Conservation (phyloP, 2,329 filamentous ascomycete species). For the Fusarium siculi region DNA sequence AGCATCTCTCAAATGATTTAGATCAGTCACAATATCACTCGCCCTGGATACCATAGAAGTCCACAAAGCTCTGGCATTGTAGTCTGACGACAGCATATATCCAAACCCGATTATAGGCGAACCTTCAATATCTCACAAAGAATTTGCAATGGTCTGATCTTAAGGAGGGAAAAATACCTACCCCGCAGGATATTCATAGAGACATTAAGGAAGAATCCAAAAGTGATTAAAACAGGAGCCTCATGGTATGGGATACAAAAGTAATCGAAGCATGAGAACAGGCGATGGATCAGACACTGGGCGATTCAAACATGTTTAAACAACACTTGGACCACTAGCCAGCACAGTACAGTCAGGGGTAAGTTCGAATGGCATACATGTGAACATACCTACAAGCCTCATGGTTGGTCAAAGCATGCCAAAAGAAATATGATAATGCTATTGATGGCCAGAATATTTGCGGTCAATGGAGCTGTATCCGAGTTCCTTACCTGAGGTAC, state of each 20-base stretch:
- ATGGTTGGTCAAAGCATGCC: not conserved
- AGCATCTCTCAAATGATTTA: not conserved
- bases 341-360: not conserved
- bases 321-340: constrained; percentile 26
- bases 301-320: constrained; percentile 24
- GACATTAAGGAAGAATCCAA: not conserved
- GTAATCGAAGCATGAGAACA: constrained; percentile 22
- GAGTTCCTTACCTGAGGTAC: not conserved
- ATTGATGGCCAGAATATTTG: not conserved
- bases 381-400: not conserved
- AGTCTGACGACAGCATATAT: not conserved
- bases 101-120: not conserved
- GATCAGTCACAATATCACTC: not conserved
- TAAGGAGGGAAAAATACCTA: not conserved
- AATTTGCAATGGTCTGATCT: not conserved
- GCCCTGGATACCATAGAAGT: not conserved
- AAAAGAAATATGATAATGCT: not conserved
- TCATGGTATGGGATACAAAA: not conserved
- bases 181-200: not conserved
- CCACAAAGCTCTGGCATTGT: not conserved
- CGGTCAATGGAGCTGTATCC: not conserved
- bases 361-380: not conserved
- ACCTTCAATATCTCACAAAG: not conserved
- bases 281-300: constrained; percentile 31
- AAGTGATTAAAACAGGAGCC: not conserved